These are phyloP conservation scores for Petunia secreta DNA, from an alignment of 257 asterid genomes.

Conservation along the genomic window DNA sequence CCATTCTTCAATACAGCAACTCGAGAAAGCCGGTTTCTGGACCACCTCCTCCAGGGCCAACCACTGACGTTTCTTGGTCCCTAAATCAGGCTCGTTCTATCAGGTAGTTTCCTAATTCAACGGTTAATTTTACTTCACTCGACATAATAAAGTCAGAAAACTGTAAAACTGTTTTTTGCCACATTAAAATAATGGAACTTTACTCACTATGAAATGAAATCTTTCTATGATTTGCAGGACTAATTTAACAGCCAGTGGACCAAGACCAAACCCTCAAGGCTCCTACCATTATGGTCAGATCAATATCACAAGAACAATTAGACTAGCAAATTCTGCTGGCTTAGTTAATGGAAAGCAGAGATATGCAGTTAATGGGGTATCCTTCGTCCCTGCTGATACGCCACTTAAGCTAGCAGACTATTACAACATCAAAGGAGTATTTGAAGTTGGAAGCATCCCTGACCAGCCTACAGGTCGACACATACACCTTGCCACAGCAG, in stretches of 20 bases:
- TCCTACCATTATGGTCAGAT: constrained; percentile 78
- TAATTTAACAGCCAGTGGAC: constrained; percentile 76
- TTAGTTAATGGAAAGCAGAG: constrained; percentile 50
- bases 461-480: constrained; percentile 42
- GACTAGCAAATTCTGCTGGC: constrained; percentile 44
- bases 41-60: constrained; percentile 45
- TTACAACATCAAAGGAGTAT: constrained; percentile 58
- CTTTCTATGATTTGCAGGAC: constrained; percentile 42
- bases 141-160: background rate
- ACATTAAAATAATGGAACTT: too few species aligned
- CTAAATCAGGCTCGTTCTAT: constrained; percentile 69
- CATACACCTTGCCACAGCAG: constrained; percentile 52
- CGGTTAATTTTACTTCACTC: too few species aligned
- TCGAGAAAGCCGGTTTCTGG: constrained; percentile 45
- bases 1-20: constrained; percentile 56
- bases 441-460: constrained; percentile 59
- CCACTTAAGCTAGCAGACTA: constrained; percentile 83
- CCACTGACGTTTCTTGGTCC: constrained; percentile 46
- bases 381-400: constrained; percentile 60
- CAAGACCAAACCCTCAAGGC: constrained; percentile 89
- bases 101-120: constrained; percentile 38
- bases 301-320: constrained; percentile 51
- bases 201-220: background rate
- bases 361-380: constrained; percentile 63
- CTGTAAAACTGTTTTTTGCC: background rate